A percentile compares a stretch with the other conserved stretches of the same genome.
phyloP scores from a whole-genome alignment of 192 early-diverging fungal species.

The Chytriomyces confervae region DNA sequence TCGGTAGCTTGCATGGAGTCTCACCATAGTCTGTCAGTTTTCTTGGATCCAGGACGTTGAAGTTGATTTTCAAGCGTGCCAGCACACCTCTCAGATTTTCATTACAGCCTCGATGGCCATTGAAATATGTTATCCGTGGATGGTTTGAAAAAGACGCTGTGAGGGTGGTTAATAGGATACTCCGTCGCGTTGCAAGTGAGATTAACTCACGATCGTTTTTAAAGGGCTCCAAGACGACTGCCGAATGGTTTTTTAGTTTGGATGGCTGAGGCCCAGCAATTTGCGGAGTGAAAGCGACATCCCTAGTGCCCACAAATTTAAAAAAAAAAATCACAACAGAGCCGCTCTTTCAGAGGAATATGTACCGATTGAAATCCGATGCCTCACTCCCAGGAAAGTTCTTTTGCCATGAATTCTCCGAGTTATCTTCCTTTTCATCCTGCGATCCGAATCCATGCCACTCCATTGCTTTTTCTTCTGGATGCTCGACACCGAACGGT shows the following conservation, averaged over 20 bases:
- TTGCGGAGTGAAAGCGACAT: background rate
- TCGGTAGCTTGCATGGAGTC: background rate
- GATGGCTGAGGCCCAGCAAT: too few relatives aligned
- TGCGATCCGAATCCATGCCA: background rate
- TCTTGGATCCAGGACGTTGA: constrained; percentile 21
- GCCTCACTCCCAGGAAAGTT: background rate
- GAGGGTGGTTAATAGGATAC: background rate
- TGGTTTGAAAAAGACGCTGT: constrained; percentile 1
- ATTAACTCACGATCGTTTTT: background rate
- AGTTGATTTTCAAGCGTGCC: background rate
- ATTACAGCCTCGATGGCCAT: constrained; percentile 25
- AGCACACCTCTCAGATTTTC: constrained; percentile 26
- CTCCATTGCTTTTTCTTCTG: background rate
- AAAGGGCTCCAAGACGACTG: background rate
- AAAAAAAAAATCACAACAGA: background rate
- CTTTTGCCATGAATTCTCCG: background rate
- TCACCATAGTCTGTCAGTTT: constrained; percentile 17
- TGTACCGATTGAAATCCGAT: too few relatives aligned
- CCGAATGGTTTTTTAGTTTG: background rate
- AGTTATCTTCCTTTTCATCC: background rate
- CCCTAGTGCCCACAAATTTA: background rate
- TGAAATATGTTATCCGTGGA: constrained; percentile 23
- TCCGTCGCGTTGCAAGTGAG: background rate
- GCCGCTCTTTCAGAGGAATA: too few relatives aligned
- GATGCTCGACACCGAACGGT: background rate